Base-by-base conservation (phyloP, 169 alveolate genomes). In the Eimeria mitis region DNA sequence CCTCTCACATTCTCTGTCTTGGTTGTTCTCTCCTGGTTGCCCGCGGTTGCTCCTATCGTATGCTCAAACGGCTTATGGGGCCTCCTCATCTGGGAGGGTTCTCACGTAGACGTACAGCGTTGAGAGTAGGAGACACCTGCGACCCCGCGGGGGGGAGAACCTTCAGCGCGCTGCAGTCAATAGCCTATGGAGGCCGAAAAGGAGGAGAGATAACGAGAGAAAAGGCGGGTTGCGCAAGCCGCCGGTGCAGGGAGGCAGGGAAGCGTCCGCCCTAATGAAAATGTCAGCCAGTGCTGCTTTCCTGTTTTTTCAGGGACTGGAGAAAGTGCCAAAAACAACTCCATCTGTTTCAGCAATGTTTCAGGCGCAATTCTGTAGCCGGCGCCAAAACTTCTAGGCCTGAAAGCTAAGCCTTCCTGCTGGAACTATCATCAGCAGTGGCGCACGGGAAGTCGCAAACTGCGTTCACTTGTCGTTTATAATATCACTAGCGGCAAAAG, bases 271-370 rank as follows among this genome's bases (percentile, higher is more conserved):
- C 9, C 54, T 37, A 71, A 19, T 37, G 54, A 71, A 37, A 71
- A 25, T 9, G 52, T 0, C 81, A 71, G 37, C 6, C 25, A 34
- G 1, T 13, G 40, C 52, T 63, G 79, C 65, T 56, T 1, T 21
- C 63, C 47, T 63, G 49, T 59, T 42, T 56, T 79, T 23, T 85
- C 92, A 85, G 92, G 92, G 92, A 85, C 63, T 85, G 92, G 92
- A 68, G 92, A 44, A 61, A 42, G 42, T 85, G 92, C 70, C 92
- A 85, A 56, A 85, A 63, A 37, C 81, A 85, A 85, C 79, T 85
- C 34, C 92, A 47, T 37, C 40, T 28, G 42, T 85, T 85, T 47
- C 92, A 85, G 92, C 92, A 85, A 34, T 85, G 92, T 63, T 85
- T 79, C 34, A 79, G 63, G 63, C 92, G 79, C 79, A 85, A 85